Evolutionary conservation across 257 asterid genomes (phyloP).

Genomic region (Coffea canephora): DNA sequence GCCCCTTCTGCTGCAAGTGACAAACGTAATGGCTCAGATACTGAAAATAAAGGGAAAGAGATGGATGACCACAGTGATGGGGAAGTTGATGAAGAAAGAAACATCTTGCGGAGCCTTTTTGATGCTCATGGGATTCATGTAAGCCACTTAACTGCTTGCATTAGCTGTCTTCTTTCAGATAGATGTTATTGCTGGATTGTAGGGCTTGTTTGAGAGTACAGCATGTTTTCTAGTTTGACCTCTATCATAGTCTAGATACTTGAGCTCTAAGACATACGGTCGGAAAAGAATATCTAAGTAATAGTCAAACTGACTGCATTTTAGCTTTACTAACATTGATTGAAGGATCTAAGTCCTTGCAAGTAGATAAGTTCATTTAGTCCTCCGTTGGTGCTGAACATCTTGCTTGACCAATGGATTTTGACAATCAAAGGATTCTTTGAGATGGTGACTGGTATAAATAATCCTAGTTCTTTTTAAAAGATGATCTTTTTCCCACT

Average conservation of each 20-base stretch:
- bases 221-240: background rate
- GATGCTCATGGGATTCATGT: constrained; percentile 91
- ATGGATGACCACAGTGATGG: constrained; percentile 31
- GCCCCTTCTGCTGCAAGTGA: constrained; percentile 28
- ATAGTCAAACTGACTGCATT: background rate
- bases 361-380: background rate
- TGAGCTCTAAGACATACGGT: background rate
- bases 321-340: background rate
- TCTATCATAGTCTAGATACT: background rate
- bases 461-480: background rate
- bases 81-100: constrained; percentile 67
- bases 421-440: background rate
- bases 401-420: background rate
- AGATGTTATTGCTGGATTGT: background rate
- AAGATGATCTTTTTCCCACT: background rate
- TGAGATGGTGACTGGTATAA: background rate
- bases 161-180: background rate
- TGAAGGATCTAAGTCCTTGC: background rate
- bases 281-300: background rate
- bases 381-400: background rate
- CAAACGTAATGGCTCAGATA: constrained; percentile 29
- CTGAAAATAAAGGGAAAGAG: constrained; percentile 30
- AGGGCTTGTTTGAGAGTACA: background rate
- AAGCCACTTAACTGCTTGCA: constrained; percentile 31
- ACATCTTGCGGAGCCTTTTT: constrained; percentile 72